Base-by-base conservation (phyloP, 2,329 filamentous ascomycete species). In the Dactylellina cionopaga region DNA sequence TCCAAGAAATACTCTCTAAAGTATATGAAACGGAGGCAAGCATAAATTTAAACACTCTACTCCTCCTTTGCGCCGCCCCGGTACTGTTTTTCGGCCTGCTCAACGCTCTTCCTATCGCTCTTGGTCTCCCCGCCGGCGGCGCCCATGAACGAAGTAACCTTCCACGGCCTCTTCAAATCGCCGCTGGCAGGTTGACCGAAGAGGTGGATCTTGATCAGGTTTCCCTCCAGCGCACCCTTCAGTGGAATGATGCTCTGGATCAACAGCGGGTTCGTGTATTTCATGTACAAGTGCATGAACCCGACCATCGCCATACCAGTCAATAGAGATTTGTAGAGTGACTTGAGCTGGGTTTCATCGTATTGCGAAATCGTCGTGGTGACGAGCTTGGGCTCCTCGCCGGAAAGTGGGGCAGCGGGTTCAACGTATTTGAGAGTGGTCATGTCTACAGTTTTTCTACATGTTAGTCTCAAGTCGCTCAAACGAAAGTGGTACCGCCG, bases 371-470 rank as follows among this genome's bases (percentile, higher is more conserved):
- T 87, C 75, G 95, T 99, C 75, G 95, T 99, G 66, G 94, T 97
- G 78, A 98, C 90, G 78, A 96, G 91, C 83, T 97, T 97, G 80
- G 91, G 89, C 83, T 97, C 93, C 82, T 98, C 95, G 79, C 89
- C 87, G 77, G 91, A 96, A 78, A 95, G 95, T 89, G 97, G 92
- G 44, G 92, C 89, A 3, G 95, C 88, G 44, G 93, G 94, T 84
- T 99, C 95, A 80, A 99, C 93, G 83, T 99, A 99, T 84, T 99
- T 98, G 80, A 99, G 89, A 2, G 95, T 96, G 22, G 93, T 96
- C 83, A 97, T 87, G 80, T 99, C 95, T 98, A 79, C 25, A 52
- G 4, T 24, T 25, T 10, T 5, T n/a, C n/a, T n/a, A n/a, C 59
- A 29, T 11, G 31, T 17, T 33, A 54, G 39, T 19, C 39, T 27